A percentile compares a stretch with the other conserved stretches of the same genome.
Evolutionary conservation across 2,329 filamentous ascomycete species (phyloP).

Genomic region (Orbilia javanica): DNA sequence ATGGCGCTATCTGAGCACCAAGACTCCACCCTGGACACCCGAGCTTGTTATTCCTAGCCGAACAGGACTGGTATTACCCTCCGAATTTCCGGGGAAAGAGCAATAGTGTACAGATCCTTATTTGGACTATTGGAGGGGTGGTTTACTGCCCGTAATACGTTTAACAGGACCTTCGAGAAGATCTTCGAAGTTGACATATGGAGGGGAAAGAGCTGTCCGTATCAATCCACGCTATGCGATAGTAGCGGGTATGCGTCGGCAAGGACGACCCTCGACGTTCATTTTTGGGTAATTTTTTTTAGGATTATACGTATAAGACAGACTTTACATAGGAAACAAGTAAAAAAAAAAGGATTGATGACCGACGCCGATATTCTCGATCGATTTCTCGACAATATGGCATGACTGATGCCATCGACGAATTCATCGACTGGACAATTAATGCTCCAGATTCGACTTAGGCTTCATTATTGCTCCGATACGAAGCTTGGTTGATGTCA

Average conservation of each 20-base stretch:
- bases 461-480: not conserved
- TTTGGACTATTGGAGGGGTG: conserved; percentile 26
- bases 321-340: conserved; percentile 3
- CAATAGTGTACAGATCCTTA: conserved; percentile 39
- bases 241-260: conserved; percentile 30
- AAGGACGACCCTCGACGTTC: conserved; percentile 44
- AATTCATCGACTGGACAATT: not conserved
- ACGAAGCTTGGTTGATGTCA: not conserved
- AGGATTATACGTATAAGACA: conserved; percentile 55
- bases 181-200: conserved; percentile 31
- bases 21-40: conserved; percentile 28
- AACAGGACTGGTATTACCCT: conserved; percentile 39
- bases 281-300: conserved; percentile 17
- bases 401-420: conserved; percentile 14
- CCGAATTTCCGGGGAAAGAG: conserved; percentile 52
- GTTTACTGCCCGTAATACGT: conserved; percentile 11
- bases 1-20: conserved; percentile 5
- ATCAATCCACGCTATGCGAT: conserved; percentile 38
- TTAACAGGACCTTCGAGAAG: conserved; percentile 45
- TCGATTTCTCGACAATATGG: conserved; percentile 14
- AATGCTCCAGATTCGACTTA: not conserved
- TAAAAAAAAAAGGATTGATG: too few relatives aligned
- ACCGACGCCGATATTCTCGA: conserved; percentile 7
- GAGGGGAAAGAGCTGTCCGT: conserved; percentile 10
- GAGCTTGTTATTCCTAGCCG: conserved; percentile 57